Evolutionary conservation across 495 filamentous ascomycete species (phyloP), one percentile per base, ranked within the genome.

Genomic region (Viridothelium virens): DNA sequence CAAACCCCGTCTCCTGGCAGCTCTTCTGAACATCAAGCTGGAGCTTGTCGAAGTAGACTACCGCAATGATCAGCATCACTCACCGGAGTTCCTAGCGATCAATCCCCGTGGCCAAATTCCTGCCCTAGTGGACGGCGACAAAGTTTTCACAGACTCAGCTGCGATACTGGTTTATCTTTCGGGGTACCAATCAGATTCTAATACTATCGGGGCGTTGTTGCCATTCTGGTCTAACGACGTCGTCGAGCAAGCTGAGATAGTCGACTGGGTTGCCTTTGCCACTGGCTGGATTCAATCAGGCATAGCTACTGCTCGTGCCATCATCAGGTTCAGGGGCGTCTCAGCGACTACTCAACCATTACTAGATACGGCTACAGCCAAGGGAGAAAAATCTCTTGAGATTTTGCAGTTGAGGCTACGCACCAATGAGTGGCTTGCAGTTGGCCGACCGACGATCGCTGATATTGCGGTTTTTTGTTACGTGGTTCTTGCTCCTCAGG

Each of bases 1-100:
- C 59, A 67, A 67, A 63, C 38, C 63, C 25, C 65, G 56, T 37
- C 65, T 67, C 65, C 65, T 67, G 38, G 65, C 65, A 16, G 25
- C 65, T 25, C 65, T 63, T 44, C 65, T 67, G n/a, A n/a, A 46
- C 56, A 67, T 67, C 38, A 33, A 38, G 11, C 65, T 67, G 41
- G 18, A 64, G 4, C 16, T 6, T 9, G 16, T 62, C 59, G 56
- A 63, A 41, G 9, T 67, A 14, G 65, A 67, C 65, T 50, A 62
- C 2, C 59, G 41, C 11, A 63, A 63, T 18, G 65, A 63, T 47
- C 6, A 67, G 59, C 56, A 67, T 4, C 56, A 67, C 14, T 67
- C 65, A 4, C 61, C 65, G 12, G 65, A 41, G 12, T 67, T 63
- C 56, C 59, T 67, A 9, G 65, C 65, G 25, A 67, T 67, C 56